Conservation (phyloP, 768 basidiomycete species). For the Pleurotus ostreatus region DNA sequence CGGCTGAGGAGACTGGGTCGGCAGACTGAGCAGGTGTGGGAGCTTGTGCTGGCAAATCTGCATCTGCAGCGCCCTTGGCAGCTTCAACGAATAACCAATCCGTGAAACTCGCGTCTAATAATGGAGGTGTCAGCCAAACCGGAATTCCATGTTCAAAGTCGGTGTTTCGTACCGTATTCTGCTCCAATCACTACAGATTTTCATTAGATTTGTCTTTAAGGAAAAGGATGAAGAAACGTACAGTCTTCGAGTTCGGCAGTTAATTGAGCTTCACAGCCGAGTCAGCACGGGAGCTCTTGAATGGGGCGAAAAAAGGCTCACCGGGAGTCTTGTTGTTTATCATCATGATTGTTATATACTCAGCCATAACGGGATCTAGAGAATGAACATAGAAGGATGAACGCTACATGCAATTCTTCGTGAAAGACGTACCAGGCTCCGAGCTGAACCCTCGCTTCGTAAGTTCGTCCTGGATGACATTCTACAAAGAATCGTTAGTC, state of each 20-base stretch:
- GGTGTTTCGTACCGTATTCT: conserved; percentile 56
- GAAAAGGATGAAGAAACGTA: conserved; percentile 28
- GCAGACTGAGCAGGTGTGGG: conserved; percentile 27
- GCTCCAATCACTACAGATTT: conserved; percentile 61
- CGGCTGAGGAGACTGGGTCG: conserved; percentile 17
- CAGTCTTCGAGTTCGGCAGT: conserved; percentile 84
- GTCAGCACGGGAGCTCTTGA: not conserved
- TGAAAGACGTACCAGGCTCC: conserved; percentile 59
- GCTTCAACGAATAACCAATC: conserved; percentile 87
- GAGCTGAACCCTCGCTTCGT: conserved; percentile 67
- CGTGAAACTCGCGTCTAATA: conserved; percentile 74
- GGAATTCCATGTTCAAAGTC: no score
- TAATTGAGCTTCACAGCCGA: conserved; percentile 61
- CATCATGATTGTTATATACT: conserved; percentile 93
- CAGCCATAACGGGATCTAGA: conserved; percentile 86
- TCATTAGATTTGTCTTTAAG: not conserved
- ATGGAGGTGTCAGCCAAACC: conserved; percentile 8
- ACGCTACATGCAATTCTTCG: conserved; percentile 7
- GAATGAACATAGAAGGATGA: conserved; percentile 6
- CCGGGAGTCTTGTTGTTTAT: conserved; percentile 86
- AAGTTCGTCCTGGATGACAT: conserved; percentile 78
- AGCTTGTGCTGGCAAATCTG: conserved; percentile 36
- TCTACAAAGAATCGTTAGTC: conserved; percentile 22
- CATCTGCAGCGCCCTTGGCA: conserved; percentile 59
- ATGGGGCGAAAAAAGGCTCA: conserved; percentile 27